Evolutionary conservation across 2,329 filamentous ascomycete genomes (phyloP), one percentile per base, ranked within the genome.

Genomic region (Phialemonium atrogriseum): DNA sequence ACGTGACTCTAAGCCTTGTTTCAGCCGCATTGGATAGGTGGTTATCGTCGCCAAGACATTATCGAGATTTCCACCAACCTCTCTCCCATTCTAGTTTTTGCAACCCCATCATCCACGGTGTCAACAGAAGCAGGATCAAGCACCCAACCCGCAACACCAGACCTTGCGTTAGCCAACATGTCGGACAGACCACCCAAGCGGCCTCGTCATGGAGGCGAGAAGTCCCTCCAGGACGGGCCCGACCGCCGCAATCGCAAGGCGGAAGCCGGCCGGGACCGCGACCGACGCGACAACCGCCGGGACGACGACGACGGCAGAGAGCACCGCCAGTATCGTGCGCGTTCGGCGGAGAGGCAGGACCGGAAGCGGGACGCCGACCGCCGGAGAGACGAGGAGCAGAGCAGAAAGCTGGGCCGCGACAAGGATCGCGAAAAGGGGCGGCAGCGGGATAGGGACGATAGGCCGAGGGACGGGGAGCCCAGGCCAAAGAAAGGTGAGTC

Each of bases 261-360:
- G n/a, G 15, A 18, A 17, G 15, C 28, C 4, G 19, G 28, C 22
- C 14, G 28, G 11, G 21, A 30, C n/a, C 9, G 21, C 9, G 21
- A 9, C 28, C 19, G 31, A 30, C 34, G 36, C 12, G 39, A 36
- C 24, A 19, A 25, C 10, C 45, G 39, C 9, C 45, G 46, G 7
- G 47, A 50, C 28, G 47, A 34, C 9, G 45, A 46, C 29, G 48
- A 36, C 9, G 43, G 45, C 24, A 41, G 37, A 24, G 44, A 42
- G 27, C 42, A 48, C 18, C 47, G 47, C n/a, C n/a, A n/a, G 10
- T 11, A 30, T 21, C 28, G 28, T 11, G 22, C 28, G 21, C 28
- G 28, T 10, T 30, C 28, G 20, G n/a, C 28, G 21, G 19, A 30
- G 19, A 19, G 28, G 5, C 28, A 13, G 12, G 28, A 30, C 6